A percentile compares a stretch with the other conserved stretches of the same genome.
Conservation (phyloP, 106 monocot species). For the Ottelia alismoides region DNA sequence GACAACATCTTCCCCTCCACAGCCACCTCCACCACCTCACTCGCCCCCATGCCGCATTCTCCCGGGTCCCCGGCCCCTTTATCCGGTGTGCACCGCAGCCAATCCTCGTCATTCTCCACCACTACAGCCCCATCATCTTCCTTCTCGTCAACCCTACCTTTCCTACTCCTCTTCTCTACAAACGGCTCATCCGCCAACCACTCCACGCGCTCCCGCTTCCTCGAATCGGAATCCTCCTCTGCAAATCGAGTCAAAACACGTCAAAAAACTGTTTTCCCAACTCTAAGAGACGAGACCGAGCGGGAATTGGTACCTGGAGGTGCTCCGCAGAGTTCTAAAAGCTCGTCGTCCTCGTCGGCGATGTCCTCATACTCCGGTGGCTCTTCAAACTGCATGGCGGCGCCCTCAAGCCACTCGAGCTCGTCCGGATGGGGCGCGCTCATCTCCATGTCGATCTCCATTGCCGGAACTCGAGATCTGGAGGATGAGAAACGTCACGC, state of each 20-base stretch:
- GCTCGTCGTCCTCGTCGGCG: constrained; percentile 19
- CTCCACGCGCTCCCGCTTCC: not conserved
- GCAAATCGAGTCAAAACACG: not conserved
- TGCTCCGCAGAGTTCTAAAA: not conserved
- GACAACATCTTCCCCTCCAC: constrained; percentile 48
- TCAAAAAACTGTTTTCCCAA: not conserved
- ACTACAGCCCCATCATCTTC: constrained; percentile 2
- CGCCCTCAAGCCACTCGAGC: constrained; percentile 85
- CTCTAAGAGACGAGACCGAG: not conserved
- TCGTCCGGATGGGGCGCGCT: constrained; percentile 60
- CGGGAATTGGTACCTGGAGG: not conserved
- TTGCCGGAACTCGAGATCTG: not conserved
- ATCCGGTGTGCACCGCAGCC: constrained; percentile 41
- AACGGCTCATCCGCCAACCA: not conserved
- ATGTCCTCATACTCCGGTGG: constrained; percentile 19
- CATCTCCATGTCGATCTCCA: constrained; percentile 40
- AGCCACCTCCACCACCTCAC: not conserved
- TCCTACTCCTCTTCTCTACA: constrained; percentile 1
- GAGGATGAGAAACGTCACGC: not conserved
- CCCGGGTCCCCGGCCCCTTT: constrained; percentile 4
- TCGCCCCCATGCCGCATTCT: not conserved
- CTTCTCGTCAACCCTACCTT: constrained; percentile 2
- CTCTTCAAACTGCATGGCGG: constrained; percentile 26
- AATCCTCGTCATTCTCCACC: constrained; percentile 34
- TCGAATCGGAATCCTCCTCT: not conserved